A percentile compares a stretch with the other conserved stretches of the same genome.
Evolutionary conservation across 441 rosid species (phyloP).

Genomic region (Melastoma candidum): DNA sequence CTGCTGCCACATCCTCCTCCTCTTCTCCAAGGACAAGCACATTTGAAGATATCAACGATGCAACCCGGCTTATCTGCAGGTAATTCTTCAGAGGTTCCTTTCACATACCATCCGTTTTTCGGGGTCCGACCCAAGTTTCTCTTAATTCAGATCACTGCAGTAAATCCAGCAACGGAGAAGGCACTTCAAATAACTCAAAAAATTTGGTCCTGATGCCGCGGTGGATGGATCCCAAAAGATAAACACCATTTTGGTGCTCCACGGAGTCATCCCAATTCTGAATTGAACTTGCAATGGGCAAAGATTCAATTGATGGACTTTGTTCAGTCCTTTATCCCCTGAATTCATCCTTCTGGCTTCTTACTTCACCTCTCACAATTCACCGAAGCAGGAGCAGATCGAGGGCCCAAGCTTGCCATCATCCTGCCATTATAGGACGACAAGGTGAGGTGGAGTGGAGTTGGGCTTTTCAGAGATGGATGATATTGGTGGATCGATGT

Average conservation of each 20-base stretch:
- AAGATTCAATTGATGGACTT: slow-evolving; percentile 94
- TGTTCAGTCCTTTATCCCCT: slow-evolving; percentile 26
- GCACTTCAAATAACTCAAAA: slow-evolving; percentile 48
- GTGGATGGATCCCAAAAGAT: slow-evolving; percentile 53
- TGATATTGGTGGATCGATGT: slow-evolving; percentile 61
- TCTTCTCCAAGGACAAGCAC: slow-evolving; percentile 30
- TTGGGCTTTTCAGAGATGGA: slow-evolving; percentile 78
- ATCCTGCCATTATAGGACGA: slow-evolving; percentile 78
- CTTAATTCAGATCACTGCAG: slow-evolving; percentile 49
- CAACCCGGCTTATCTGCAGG: slow-evolving; percentile 85
- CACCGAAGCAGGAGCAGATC: slow-evolving; percentile 69
- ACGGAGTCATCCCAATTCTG: slow-evolving; percentile 79
- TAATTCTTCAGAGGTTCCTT: slow-evolving; percentile 8
- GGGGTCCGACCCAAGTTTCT: not conserved
- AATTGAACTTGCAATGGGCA: slow-evolving; percentile 49
- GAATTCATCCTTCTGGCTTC: no score
- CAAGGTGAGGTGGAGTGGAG: slow-evolving; percentile 53
- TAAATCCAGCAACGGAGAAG: slow-evolving; percentile 87
- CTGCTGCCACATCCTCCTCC: no score
- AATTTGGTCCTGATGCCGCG: slow-evolving; percentile 61
- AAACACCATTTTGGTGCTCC: slow-evolving; percentile 77
- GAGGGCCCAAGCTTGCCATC: slow-evolving; percentile 96
- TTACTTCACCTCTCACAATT: slow-evolving; percentile 59
- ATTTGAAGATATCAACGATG: slow-evolving; percentile 81
- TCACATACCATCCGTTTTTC: no score